Evolutionary conservation across 2,329 filamentous ascomycete species (phyloP).

Genomic region (Colletotrichum kahawae): DNA sequence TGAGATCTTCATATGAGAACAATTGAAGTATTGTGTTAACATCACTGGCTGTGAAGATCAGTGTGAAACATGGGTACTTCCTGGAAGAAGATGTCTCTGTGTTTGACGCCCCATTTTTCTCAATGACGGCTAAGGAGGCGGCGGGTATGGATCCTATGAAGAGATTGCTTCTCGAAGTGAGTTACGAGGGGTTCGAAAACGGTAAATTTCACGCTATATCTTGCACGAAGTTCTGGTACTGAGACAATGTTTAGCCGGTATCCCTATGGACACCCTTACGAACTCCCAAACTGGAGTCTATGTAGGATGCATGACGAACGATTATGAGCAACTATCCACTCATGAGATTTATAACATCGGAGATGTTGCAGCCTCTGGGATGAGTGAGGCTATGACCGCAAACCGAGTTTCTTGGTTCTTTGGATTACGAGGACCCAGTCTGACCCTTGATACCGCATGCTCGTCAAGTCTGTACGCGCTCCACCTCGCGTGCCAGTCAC

Average conservation of each 20-base stretch:
- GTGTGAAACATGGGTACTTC: slow-evolving; percentile 38
- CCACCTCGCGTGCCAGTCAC: slow-evolving; percentile 33
- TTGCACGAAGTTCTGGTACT: neutral
- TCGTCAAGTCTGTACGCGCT: slow-evolving; percentile 36
- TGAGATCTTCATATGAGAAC: neutral
- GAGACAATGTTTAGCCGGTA: slow-evolving; percentile 38
- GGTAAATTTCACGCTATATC: slow-evolving; percentile 32
- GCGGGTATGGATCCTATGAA: slow-evolving; percentile 52
- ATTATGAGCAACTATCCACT: slow-evolving; percentile 51
- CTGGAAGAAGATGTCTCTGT: slow-evolving; percentile 49
- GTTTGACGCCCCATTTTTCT: slow-evolving; percentile 59
- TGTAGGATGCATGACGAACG: slow-evolving; percentile 50
- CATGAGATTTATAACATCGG: slow-evolving; percentile 50
- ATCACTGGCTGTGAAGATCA: slow-evolving; percentile 1
- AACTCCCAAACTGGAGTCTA: slow-evolving; percentile 56
- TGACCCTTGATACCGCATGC: slow-evolving; percentile 41
- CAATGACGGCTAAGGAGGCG: slow-evolving; percentile 53
- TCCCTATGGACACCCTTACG: slow-evolving; percentile 48
- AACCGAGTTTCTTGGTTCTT: slow-evolving; percentile 27
- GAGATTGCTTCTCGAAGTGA: slow-evolving; percentile 37
- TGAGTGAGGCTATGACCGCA: slow-evolving; percentile 18
- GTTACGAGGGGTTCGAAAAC: slow-evolving; percentile 37
- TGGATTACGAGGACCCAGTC: slow-evolving; percentile 32
- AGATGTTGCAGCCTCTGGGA: slow-evolving; percentile 1
- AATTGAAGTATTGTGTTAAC: neutral